Evolutionary conservation across 106 monocot species (phyloP), one percentile per base, ranked within the genome.

Genomic region (Cymbidium sinense): DNA sequence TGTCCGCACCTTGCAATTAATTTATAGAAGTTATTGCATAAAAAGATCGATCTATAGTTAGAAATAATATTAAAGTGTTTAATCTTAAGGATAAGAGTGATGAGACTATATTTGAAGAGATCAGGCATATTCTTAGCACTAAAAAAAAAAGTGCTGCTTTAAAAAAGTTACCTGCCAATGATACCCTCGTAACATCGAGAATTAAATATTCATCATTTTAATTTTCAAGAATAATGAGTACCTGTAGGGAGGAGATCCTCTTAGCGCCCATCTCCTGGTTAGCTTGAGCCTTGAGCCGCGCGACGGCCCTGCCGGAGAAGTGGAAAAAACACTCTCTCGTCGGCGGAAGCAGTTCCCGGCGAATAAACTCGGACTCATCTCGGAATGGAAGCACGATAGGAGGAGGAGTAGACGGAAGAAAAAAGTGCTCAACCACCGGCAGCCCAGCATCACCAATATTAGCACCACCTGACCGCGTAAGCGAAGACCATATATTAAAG

Each of bases 401-500:
- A 20, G 75, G 81, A 2, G 64, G 11, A 10, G 3, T 7, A 0
- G 64, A 17, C 21, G 75, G 74, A 25, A 25, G 21, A 36, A 79
- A 79, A 28, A 19, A 79, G 1, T 51, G 23, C 21, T 76, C 39
- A 7, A 50, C 27, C 5, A 76, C 70, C 1, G 79, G 84, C 1
- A 7, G 69, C 0, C 13, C n/a, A 25, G 23, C 3, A 12, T 31
- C 8, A 3, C 11, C 44, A 44, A 12, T 12, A 44, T 21, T 17
- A 6, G 3, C 21, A 21, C 13, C 77, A 12, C 1, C 29, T 2
- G 51, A 5, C 23, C 76, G 52, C 4, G 44, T 30, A 9, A 84
- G 76, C 73, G 79, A 77, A 3, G 84, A 29, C 84, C 81, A 85
- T 0, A 50, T 17, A 27, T 78, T 81, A 58, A 85, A 23, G 85